Evolutionary conservation across 352 stramenopile species (phyloP), one percentile per base, ranked within the genome.

Genomic region (Globisporangium canariense): DNA sequence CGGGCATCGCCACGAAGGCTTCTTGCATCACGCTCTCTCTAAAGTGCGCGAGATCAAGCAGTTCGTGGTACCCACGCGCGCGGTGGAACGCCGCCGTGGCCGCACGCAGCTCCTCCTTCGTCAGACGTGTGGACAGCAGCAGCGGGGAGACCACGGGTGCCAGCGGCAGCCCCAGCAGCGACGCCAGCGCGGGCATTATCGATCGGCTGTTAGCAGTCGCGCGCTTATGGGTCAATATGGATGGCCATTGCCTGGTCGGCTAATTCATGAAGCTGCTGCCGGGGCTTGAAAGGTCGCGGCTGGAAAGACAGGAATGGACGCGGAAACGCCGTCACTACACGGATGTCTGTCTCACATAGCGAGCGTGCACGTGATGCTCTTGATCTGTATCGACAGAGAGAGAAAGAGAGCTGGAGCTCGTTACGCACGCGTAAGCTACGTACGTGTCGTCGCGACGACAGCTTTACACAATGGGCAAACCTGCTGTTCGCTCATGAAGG

Each of bases 31-130:
- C 50, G 3, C 67, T 75, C 54, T 79, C 67, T 16, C 59, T 65
- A 61, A 88, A 85, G 14, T 64, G 66, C 11, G 58, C 57, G 30
- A 74, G 70, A 50, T 71, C 52, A 1, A 88, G 59, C 14, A 57
- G 46, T 5, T 69, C 28, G 5, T 61, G 65, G 49, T 86, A 71
- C 0, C 77, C 77, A 2, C 75, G 71, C 34, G 75, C 69, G 56
- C 77, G 75, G 49, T 86, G 66, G 67, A 83, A 88, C 10, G 74
- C 69, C 8, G 51, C 64, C 6, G 54, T 76, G 7, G 57, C 67
- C 14, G 69, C 40, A 34, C 70, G 60, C 13, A 62, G 57, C 25
- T 84, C 74, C 7, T 57, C 45, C 43, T 63, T 71, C 28, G 63
- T 64, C 13, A 86, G 60, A 10, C 69, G 70, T 36, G 58, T 69